Evolutionary conservation across 2,329 filamentous ascomycete genomes (phyloP).

Genomic region (Sporothrix schenckii): DNA sequence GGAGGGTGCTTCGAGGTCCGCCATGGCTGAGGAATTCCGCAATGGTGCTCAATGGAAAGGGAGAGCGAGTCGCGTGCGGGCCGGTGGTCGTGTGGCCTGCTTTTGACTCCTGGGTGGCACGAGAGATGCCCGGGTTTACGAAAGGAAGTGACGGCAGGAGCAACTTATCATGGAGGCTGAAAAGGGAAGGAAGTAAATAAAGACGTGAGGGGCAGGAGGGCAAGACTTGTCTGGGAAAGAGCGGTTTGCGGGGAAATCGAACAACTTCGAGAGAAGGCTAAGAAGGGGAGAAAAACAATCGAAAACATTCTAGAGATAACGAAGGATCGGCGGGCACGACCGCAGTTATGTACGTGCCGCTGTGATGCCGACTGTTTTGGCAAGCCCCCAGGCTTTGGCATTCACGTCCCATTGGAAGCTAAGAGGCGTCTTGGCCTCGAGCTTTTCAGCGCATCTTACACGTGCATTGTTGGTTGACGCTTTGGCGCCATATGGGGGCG

Average conservation of each 20-base stretch:
- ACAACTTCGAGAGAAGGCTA: background rate
- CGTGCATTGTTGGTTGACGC: background rate
- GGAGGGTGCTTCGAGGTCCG: background rate
- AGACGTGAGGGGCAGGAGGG: background rate
- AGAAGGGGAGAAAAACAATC: background rate
- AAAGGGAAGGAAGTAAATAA: constrained; percentile 23
- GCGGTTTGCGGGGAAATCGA: background rate
- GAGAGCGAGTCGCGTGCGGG: background rate
- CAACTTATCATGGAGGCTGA: constrained; percentile 7
- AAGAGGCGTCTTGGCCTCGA: background rate
- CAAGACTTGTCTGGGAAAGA: background rate
- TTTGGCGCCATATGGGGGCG: background rate
- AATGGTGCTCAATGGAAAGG: background rate
- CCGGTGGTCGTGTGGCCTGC: background rate
- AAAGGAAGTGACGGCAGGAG: background rate
- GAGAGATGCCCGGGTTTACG: background rate
- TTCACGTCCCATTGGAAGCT: background rate
- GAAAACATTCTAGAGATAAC: background rate
- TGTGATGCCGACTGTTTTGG: constrained; percentile 12
- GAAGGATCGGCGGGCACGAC: constrained; percentile 11
- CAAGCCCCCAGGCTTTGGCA: background rate
- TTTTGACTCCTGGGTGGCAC: background rate
- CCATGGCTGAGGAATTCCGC: background rate
- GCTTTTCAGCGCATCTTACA: constrained; percentile 8
- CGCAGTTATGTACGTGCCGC: constrained; percentile 4